Conservation (phyloP, 805 yeast species). For the Sugiyamaella chiloensis region DNA sequence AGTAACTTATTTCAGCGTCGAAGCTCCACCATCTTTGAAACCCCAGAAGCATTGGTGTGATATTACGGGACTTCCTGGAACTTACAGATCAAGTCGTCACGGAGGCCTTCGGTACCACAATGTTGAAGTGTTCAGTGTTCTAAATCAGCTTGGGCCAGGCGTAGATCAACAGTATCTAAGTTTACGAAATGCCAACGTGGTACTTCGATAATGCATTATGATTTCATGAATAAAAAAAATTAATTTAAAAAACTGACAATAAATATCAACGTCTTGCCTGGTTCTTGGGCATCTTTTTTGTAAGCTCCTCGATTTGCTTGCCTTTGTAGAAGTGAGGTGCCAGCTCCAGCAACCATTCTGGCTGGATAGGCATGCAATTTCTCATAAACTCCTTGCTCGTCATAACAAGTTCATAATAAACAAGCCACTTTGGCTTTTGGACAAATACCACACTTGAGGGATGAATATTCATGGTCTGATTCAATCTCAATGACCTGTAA, state of each 20-base stretch:
- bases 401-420: conserved; percentile 58
- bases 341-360: conserved; percentile 68
- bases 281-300: conserved; percentile 23
- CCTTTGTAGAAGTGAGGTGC: conserved; percentile 40
- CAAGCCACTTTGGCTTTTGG: conserved; percentile 66
- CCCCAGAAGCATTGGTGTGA: conserved; percentile 89
- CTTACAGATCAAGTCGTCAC: conserved; percentile 63
- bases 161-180: conserved; percentile 90
- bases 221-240: no score
- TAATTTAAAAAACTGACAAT: background rate
- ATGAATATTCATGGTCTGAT: conserved; percentile 70
- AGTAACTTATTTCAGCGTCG: conserved; percentile 66
- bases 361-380: conserved; percentile 76
- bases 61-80: conserved; percentile 81
- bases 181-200: conserved; percentile 82
- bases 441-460: conserved; percentile 77
- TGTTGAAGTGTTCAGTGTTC: conserved; percentile 75
- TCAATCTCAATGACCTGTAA: conserved; percentile 63
- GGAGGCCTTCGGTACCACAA: conserved; percentile 76
- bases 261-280: background rate
- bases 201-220: conserved; percentile 49
- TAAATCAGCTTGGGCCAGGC: conserved; percentile 78
- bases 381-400: conserved; percentile 93
- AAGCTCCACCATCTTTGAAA: conserved; percentile 82
- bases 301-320: conserved; percentile 31